Conservation (phyloP, 768 basidiomycete genomes). For the Trametes cubensis region DNA sequence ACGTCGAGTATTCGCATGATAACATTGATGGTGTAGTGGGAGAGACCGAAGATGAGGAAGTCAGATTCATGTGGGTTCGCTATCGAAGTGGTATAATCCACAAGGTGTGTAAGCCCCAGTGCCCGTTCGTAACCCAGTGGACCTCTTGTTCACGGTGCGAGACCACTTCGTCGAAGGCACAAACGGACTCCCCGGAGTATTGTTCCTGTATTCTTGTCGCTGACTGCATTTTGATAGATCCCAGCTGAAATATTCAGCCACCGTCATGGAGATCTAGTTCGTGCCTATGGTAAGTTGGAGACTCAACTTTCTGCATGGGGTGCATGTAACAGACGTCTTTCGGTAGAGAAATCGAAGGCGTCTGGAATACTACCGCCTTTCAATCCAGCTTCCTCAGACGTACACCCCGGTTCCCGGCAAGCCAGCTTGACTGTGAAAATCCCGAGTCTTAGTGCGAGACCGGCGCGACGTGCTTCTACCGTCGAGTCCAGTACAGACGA, state of each 20-base stretch:
- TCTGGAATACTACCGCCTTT: constrained; percentile 51
- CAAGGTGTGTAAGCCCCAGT: constrained; percentile 48
- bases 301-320: neutral
- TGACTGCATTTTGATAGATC: constrained; percentile 14
- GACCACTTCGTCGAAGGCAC: too few relatives aligned
- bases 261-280: constrained; percentile 48
- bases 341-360: constrained; percentile 48
- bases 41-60: constrained; percentile 45
- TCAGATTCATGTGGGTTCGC: constrained; percentile 64
- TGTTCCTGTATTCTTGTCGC: neutral
- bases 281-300: constrained; percentile 53
- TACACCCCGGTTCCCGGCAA: constrained; percentile 66
- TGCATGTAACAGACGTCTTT: neutral
- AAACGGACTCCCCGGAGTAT: too few relatives aligned
- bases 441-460: constrained; percentile 26
- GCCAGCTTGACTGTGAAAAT: constrained; percentile 37
- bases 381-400: constrained; percentile 58
- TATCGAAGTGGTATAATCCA: constrained; percentile 58
- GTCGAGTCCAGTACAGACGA: constrained; percentile 27
- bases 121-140: too few relatives aligned
- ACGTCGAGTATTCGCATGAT: constrained; percentile 19
- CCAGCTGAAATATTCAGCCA: constrained; percentile 37
- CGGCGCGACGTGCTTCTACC: constrained; percentile 28
- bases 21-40: constrained; percentile 51
- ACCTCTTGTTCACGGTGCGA: too few relatives aligned